Conservation (phyloP, 202 grass and related monocot species). For the Panicum hallii region DNA sequence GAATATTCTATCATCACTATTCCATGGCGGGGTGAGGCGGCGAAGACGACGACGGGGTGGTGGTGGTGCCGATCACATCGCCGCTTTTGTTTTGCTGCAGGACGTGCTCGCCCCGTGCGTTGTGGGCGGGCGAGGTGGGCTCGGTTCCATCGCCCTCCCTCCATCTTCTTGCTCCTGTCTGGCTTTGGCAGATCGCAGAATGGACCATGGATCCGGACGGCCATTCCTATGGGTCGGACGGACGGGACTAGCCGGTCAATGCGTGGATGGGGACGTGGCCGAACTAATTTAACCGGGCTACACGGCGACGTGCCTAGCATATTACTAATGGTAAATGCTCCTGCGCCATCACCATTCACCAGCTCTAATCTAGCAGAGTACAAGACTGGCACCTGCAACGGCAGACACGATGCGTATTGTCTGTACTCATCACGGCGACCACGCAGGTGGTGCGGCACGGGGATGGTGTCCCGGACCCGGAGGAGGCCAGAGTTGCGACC, state of each 20-base stretch:
- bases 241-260: not conserved
- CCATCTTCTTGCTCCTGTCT: too few species aligned
- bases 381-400: too few species aligned
- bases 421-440: too few species aligned
- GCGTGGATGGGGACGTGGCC: too few species aligned
- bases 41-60: not conserved
- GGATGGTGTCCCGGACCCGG: too few species aligned
- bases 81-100: not conserved
- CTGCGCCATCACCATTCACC: too few species aligned
- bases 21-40: not conserved
- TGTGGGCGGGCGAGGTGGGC: not conserved
- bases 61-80: constrained; percentile 35
- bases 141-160: not conserved
- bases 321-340: too few species aligned
- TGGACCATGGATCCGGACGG: not conserved
- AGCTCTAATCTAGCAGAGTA: too few species aligned
- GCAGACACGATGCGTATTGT: too few species aligned
- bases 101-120: constrained; percentile 26
- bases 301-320: not conserved
- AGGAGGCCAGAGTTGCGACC: too few species aligned
- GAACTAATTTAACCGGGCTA: too few species aligned
- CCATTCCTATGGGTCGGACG: constrained; percentile 29
- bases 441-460: too few species aligned
- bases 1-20: constrained; percentile 21
- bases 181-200: not conserved